Evolutionary conservation across 139 green algal species (phyloP), one percentile per base, ranked within the genome.

Genomic region (Zygnema circumcarinatum): DNA sequence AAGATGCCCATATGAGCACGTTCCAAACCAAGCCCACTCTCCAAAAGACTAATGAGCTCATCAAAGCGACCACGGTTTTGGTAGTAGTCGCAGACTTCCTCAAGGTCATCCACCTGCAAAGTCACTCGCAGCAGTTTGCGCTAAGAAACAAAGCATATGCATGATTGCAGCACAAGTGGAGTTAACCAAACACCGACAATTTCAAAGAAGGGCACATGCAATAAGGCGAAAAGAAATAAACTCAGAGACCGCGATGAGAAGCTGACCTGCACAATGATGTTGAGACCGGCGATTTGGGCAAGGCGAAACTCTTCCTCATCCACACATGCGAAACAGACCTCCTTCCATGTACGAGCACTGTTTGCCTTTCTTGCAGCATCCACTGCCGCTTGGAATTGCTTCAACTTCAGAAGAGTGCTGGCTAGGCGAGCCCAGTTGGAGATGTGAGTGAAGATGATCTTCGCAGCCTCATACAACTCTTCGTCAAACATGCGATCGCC

Each of bases 1-100:
- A 99, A 99, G 94, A 99, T 99, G 89, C 97, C 97, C 97, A 99
- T 99, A 93, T 99, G 97, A 1, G 97, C 96, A 36, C 97, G 95
- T 90, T 99, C 97, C 89, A 99, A 92, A 31, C 97, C 97, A 83
- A 99, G 96, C 86, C 97, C 97, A 67, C 84, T 94, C 93, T 99
- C 97, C 93, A 99, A 94, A 35, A 99, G 94, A 16, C 90, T 83
- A 79, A 98, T 97, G 84, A 99, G 94, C 94, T 99, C 93, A 38
- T 98, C 95, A 75, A 95, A 97, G 87, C 96, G 91, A 53, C 96
- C 97, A 22, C 92, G 92, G n/a, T 89, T 85, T 94, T 98, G 95
- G 94, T 99, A 99, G 92, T 95, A 98, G 82, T 98, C 94, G 22
- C 87, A 95, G 2, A 94, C 94, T 93, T 99, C 96, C 78, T 98